A percentile compares a stretch with the other conserved stretches of the same genome.
Conservation (phyloP, 768 basidiomycete species). For the Boletus pseudo-olivaceus region DNA sequence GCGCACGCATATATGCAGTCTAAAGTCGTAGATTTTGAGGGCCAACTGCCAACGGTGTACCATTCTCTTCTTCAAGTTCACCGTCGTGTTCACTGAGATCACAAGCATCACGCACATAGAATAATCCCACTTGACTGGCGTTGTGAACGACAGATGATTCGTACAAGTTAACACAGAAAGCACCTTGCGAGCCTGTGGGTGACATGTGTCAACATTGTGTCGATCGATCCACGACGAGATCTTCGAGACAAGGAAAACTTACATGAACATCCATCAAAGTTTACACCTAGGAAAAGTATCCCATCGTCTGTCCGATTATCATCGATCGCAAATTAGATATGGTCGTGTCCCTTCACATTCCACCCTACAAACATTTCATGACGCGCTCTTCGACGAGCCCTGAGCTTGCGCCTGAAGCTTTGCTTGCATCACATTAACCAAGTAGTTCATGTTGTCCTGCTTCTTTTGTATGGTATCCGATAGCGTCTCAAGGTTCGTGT, state of each 20-base stretch:
- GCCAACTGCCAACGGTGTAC: not conserved
- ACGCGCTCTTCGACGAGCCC: constrained; percentile 18
- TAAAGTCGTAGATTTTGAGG: not conserved
- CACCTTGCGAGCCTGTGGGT: not conserved
- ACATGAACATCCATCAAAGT: not conserved
- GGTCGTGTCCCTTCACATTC: not conserved
- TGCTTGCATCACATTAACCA: constrained; percentile 70
- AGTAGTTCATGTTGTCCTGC: constrained; percentile 79
- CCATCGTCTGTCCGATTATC: not conserved
- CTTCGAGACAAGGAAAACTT: not conserved
- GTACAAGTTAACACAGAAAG: not conserved
- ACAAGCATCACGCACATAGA: not conserved
- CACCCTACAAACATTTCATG: constrained; percentile 11
- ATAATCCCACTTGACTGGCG: too few species aligned
- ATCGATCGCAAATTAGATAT: not conserved
- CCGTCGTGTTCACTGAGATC: not conserved
- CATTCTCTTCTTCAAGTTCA: not conserved
- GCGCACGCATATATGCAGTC: constrained; percentile 4
- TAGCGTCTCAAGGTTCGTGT: constrained; percentile 76
- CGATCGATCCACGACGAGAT: not conserved
- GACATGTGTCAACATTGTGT: not conserved
- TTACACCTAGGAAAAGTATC: not conserved
- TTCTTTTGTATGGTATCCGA: constrained; percentile 90
- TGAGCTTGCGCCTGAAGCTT: constrained; percentile 39
- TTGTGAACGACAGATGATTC: not conserved